phyloP scores from a whole-genome alignment of 2,329 filamentous ascomycete genomes.

The Mycosphaerella arachidis region DNA sequence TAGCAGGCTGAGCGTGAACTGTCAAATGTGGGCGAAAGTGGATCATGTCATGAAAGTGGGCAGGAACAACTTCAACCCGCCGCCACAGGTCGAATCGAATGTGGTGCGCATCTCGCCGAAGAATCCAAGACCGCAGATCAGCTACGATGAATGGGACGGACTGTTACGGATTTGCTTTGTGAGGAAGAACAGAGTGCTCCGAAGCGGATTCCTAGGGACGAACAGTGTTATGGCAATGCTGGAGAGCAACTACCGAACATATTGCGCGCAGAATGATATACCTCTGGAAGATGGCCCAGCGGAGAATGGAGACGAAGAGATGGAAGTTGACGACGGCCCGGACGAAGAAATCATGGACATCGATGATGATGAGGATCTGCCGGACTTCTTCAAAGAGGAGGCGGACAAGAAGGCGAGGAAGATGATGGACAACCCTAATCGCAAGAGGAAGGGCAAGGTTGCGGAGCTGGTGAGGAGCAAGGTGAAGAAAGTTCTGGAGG shows the following conservation, averaged over 20 bases:
- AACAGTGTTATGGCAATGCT: slow-evolving; percentile 76
- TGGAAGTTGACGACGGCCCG: slow-evolving; percentile 38
- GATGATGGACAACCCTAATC: slow-evolving; percentile 47
- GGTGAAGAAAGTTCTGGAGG: slow-evolving; percentile 76
- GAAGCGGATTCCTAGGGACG: slow-evolving; percentile 75
- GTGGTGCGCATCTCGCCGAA: slow-evolving; percentile 90
- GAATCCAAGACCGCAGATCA: slow-evolving; percentile 76
- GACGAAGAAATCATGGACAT: slow-evolving; percentile 49
- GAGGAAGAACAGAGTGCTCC: slow-evolving; percentile 84
- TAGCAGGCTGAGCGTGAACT: slow-evolving; percentile 84
- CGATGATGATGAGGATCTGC: slow-evolving; percentile 66
- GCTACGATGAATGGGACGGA: slow-evolving; percentile 93
- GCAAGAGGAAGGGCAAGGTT: slow-evolving; percentile 73
- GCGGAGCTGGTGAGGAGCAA: slow-evolving; percentile 80
- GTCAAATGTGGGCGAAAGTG: slow-evolving; percentile 82
- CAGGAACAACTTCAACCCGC: slow-evolving; percentile 93
- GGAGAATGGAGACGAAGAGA: slow-evolving; percentile 43
- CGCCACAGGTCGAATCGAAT: slow-evolving; percentile 85
- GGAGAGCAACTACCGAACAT: slow-evolving; percentile 84
- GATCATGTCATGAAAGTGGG: slow-evolving; percentile 83
- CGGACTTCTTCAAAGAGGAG: slow-evolving; percentile 75
- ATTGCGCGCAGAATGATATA: slow-evolving; percentile 82
- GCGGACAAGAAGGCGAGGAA: slow-evolving; percentile 53
- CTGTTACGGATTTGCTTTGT: slow-evolving; percentile 77
- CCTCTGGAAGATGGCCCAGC: slow-evolving; percentile 63